Percentiles rank a stretch among this genome's conserved stretches.
Conservation (phyloP, 2,329 filamentous ascomycete species). For the Cadophora luteo-olivacea region DNA sequence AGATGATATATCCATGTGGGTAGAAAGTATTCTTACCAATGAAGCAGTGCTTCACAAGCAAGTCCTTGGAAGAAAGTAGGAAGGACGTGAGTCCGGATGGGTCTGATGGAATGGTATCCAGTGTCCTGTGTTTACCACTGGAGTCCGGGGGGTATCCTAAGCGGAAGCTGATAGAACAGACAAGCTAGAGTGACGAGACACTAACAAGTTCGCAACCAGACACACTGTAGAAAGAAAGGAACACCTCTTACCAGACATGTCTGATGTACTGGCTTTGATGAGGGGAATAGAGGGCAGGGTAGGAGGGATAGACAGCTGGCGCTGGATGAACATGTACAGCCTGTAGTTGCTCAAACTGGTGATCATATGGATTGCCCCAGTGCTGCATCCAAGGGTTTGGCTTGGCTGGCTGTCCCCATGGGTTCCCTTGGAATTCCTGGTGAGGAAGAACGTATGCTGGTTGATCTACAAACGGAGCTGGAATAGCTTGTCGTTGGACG, state of each 20-base stretch:
- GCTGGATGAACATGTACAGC: constrained; percentile 29
- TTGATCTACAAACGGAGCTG: constrained; percentile 25
- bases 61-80: neutral
- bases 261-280: constrained; percentile 24
- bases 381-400: constrained; percentile 31
- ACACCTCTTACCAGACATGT: constrained; percentile 16
- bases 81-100: constrained; percentile 21
- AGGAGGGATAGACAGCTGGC: constrained; percentile 30
- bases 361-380: constrained; percentile 33
- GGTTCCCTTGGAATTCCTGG: constrained; percentile 30
- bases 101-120: constrained; percentile 20
- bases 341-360: constrained; percentile 33
- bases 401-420: constrained; percentile 26
- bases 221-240: constrained; percentile 26
- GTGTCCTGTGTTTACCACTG: constrained; percentile 36
- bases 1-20: neutral
- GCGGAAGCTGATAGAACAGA: constrained; percentile 19
- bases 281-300: constrained; percentile 31
- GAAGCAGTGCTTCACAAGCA: constrained; percentile 3
- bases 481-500: constrained; percentile 22
- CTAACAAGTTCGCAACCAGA: constrained; percentile 29
- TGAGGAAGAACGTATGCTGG: constrained; percentile 37
- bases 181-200: constrained; percentile 25
- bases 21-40: neutral
- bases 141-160: constrained; percentile 20